Evolutionary conservation across 768 basidiomycete species (phyloP).

Genomic region (Pulveroboletus sp.): DNA sequence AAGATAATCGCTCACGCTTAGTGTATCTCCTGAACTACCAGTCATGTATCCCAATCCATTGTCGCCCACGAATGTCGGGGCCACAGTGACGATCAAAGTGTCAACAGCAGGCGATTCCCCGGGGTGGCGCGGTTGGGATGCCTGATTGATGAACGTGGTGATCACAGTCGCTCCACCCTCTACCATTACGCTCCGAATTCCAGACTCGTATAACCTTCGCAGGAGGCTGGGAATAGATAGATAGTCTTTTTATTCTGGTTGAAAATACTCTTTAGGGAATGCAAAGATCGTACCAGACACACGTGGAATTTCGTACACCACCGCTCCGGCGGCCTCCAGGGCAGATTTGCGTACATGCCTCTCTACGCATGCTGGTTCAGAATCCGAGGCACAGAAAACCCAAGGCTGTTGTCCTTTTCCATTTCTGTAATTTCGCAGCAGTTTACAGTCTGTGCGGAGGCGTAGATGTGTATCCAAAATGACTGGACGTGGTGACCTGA

Average conservation of each 20-base stretch:
- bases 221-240: constrained; percentile 51
- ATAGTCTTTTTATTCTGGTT: constrained; percentile 7
- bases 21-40: constrained; percentile 12
- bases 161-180: constrained; percentile 91
- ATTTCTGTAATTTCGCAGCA: constrained; percentile 57
- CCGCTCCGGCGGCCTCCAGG: constrained; percentile 65
- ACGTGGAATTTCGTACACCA: constrained; percentile 48
- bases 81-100: constrained; percentile 75
- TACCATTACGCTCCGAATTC: constrained; percentile 81
- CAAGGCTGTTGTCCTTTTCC: constrained; percentile 67
- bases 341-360: constrained; percentile 33
- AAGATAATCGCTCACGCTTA: constrained; percentile 9
- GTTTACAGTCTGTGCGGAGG: constrained; percentile 60
- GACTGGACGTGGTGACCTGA: constrained; percentile 69
- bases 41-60: constrained; percentile 58
- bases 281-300: constrained; percentile 31
- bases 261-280: not conserved
- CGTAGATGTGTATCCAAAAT: constrained; percentile 77
- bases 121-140: constrained; percentile 4
- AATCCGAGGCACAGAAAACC: constrained; percentile 49
- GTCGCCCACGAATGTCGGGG: constrained; percentile 77
- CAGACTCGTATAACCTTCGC: constrained; percentile 44
- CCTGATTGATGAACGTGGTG: constrained; percentile 36
- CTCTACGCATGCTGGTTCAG: constrained; percentile 7
- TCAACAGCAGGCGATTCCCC: constrained; percentile 46